phyloP scores from a whole-genome alignment of 768 basidiomycete genomes.

The Lentinula raphanica region DNA sequence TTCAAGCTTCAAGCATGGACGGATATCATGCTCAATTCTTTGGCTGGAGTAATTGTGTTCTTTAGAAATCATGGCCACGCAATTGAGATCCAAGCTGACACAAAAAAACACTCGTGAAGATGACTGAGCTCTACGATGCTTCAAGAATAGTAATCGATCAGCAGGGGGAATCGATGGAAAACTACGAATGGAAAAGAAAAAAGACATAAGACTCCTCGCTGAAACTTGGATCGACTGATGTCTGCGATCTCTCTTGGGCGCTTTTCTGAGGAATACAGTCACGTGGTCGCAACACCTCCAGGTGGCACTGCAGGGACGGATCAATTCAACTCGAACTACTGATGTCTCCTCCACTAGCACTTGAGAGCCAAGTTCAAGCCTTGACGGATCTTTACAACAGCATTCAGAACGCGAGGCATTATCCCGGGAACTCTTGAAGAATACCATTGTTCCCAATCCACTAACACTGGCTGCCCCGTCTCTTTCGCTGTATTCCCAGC shows the following conservation, averaged over 20 bases:
- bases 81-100: too few species aligned
- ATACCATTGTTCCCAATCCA: constrained; percentile 12
- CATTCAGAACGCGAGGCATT: constrained; percentile 39
- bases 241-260: neutral
- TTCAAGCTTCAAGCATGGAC: too few species aligned
- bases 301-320: neutral
- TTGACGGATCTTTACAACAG: constrained; percentile 42
- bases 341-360: constrained; percentile 7
- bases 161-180: too few species aligned
- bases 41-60: too few species aligned
- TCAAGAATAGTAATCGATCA: too few species aligned
- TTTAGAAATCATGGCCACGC: too few species aligned
- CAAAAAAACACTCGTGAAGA: too few species aligned
- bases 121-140: too few species aligned
- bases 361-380: constrained; percentile 40
- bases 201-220: neutral
- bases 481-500: constrained; percentile 36
- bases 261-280: neutral
- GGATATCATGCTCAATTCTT: too few species aligned
- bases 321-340: neutral
- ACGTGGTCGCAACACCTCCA: neutral
- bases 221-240: neutral
- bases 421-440: constrained; percentile 42
- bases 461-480: constrained; percentile 20
- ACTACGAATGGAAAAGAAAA: neutral